phyloP scores from a whole-genome alignment of 2,329 filamentous ascomycete species.

The Penicillium sp. region DNA sequence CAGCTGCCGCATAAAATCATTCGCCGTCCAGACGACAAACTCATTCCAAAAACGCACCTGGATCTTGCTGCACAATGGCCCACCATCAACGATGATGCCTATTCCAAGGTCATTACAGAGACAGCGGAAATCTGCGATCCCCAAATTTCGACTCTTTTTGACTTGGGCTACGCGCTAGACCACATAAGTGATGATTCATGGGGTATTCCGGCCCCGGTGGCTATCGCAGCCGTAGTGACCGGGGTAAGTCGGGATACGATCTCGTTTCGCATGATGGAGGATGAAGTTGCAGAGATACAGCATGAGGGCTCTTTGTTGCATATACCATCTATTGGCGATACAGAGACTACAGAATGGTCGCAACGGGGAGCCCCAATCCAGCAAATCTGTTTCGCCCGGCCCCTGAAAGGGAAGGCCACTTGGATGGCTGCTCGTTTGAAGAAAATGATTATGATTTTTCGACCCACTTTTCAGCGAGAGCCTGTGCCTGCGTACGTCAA shows the following conservation, averaged over 20 bases:
- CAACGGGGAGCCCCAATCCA: conserved; percentile 48
- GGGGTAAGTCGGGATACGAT: conserved; percentile 48
- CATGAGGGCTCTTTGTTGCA: conserved; percentile 23
- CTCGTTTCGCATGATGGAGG: conserved; percentile 38
- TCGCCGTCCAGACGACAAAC: conserved; percentile 18
- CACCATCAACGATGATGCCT: conserved; percentile 26
- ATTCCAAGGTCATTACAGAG: conserved; percentile 31
- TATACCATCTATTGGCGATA: conserved; percentile 39
- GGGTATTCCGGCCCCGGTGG: conserved; percentile 24
- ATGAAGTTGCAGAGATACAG: conserved; percentile 25
- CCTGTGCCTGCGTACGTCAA: conserved; percentile 23
- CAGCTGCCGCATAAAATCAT: conserved; percentile 5
- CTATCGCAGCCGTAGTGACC: conserved; percentile 36
- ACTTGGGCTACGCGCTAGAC: conserved; percentile 47
- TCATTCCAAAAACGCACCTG: conserved; percentile 30
- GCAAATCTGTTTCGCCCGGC: conserved; percentile 50
- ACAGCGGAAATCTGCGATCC: conserved; percentile 33
- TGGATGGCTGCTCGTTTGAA: conserved; percentile 51
- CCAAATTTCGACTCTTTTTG: conserved; percentile 41
- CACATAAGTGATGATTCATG: conserved; percentile 26
- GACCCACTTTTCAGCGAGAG: conserved; percentile 35
- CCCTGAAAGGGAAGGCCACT: conserved; percentile 36
- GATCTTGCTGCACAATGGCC: conserved; percentile 35
- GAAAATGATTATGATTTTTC: conserved; percentile 46
- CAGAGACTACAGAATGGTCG: conserved; percentile 47